Percentiles rank a stretch among this genome's conserved stretches.
Evolutionary conservation across 768 basidiomycete genomes (phyloP).

Genomic region (Serendipita sp.): DNA sequence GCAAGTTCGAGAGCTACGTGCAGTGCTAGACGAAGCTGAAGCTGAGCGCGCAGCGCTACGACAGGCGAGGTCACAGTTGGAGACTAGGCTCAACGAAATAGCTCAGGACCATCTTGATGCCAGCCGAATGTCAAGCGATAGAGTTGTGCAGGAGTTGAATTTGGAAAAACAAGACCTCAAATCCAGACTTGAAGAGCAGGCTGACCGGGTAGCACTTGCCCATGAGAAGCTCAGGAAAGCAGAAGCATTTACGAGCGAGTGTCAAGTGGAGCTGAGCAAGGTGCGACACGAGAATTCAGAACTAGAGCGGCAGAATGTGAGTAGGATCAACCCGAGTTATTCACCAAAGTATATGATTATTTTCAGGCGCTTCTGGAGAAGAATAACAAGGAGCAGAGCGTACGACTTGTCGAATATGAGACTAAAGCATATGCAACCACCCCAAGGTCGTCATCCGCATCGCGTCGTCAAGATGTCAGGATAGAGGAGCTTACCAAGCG

Average conservation of each 20-base stretch:
- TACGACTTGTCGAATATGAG: slow-evolving; percentile 68
- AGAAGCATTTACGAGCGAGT: slow-evolving; percentile 57
- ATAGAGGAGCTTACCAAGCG: slow-evolving; percentile 57
- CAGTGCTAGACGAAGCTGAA: slow-evolving; percentile 72
- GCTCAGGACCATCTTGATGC: slow-evolving; percentile 59
- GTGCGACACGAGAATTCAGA: slow-evolving; percentile 68
- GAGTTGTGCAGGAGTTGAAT: slow-evolving; percentile 56
- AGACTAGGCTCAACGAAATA: slow-evolving; percentile 66
- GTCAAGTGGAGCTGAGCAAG: slow-evolving; percentile 58
- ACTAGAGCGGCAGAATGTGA: slow-evolving; percentile 60
- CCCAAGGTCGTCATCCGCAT: slow-evolving; percentile 28
- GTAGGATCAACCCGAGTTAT: slow-evolving; percentile 13
- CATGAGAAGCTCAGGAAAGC: slow-evolving; percentile 70
- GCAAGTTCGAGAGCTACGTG: slow-evolving; percentile 68
- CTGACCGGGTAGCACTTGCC: slow-evolving; percentile 53
- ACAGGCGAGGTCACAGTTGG: slow-evolving; percentile 64
- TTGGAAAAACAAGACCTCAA: slow-evolving; percentile 72
- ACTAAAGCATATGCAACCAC: slow-evolving; percentile 54
- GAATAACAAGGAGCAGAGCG: slow-evolving; percentile 68
- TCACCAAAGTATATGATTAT: background rate
- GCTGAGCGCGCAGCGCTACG: slow-evolving; percentile 62
- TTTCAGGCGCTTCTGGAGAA: slow-evolving; percentile 65
- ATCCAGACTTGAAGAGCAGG: slow-evolving; percentile 59
- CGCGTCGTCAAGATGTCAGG: slow-evolving; percentile 46
- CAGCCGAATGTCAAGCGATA: slow-evolving; percentile 50